Evolutionary conservation across 1,139 yeast genomes (phyloP).

Genomic region (Debaryomyces psychrophilus): DNA sequence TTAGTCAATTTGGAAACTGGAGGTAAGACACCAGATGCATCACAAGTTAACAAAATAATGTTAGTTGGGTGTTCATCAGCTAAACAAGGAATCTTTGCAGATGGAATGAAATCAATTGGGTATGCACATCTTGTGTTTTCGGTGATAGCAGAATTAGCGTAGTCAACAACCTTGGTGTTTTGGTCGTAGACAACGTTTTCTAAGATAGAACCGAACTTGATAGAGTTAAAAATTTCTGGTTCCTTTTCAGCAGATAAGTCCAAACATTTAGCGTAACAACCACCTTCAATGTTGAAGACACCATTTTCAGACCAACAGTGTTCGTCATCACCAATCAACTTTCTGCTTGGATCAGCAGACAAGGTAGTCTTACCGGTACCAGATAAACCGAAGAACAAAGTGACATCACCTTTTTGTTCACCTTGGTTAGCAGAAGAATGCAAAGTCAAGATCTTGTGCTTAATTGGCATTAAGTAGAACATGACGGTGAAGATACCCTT

Average conservation of each 20-base stretch:
- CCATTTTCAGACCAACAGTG: slow-evolving; percentile 99
- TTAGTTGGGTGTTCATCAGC: slow-evolving; percentile 91
- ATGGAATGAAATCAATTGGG: slow-evolving; percentile 96
- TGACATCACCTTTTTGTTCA: slow-evolving; percentile 70
- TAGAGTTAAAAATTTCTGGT: slow-evolving; percentile 96
- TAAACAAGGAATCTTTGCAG: slow-evolving; percentile 93
- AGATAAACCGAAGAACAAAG: slow-evolving; percentile 93
- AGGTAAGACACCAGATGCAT: slow-evolving; percentile 96
- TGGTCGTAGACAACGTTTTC: slow-evolving; percentile 93
- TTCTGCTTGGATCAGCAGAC: slow-evolving; percentile 94
- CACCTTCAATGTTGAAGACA: slow-evolving; percentile 99
- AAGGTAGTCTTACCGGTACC: slow-evolving; percentile 99
- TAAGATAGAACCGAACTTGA: slow-evolving; percentile 89
- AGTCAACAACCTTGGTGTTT: slow-evolving; percentile 79
- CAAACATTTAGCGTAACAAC: slow-evolving; percentile 97
- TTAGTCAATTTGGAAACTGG: slow-evolving; percentile 93
- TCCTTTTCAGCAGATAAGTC: slow-evolving; percentile 90
- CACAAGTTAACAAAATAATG: slow-evolving; percentile 92
- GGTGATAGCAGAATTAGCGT: slow-evolving; percentile 77
- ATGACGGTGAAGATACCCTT: slow-evolving; percentile 98
- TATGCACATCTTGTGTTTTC: slow-evolving; percentile 99
- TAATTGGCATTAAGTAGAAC: slow-evolving; percentile 98
- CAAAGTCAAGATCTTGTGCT: slow-evolving; percentile 86
- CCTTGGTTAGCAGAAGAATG: slow-evolving; percentile 98
- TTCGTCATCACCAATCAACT: slow-evolving; percentile 97